A percentile compares a stretch with the other conserved stretches of the same genome.
Evolutionary conservation across 2,329 filamentous ascomycete species (phyloP).

Genomic region (Lecanicillium sp.): DNA sequence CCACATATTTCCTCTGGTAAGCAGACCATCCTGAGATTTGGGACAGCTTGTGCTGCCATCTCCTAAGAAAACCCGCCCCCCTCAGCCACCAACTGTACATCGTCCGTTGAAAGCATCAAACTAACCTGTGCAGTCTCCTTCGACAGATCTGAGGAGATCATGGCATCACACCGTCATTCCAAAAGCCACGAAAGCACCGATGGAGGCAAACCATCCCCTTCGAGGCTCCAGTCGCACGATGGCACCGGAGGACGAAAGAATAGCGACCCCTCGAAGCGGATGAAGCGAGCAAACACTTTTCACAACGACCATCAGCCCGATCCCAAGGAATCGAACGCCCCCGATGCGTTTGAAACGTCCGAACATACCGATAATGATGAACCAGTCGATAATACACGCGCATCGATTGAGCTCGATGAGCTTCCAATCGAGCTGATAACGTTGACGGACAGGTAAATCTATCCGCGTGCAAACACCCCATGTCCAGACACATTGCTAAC

Average conservation of each 20-base stretch:
- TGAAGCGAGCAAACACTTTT: constrained; percentile 39
- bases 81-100: too few relatives aligned
- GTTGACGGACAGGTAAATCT: constrained; percentile 70
- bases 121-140: too few relatives aligned
- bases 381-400: constrained; percentile 35
- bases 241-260: constrained; percentile 15
- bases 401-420: constrained; percentile 71
- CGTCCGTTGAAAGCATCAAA: too few relatives aligned
- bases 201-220: constrained; percentile 1
- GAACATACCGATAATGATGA: constrained; percentile 35
- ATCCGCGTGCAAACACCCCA: neutral
- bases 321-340: constrained; percentile 19
- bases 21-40: too few relatives aligned
- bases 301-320: constrained; percentile 28
- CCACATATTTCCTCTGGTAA: too few relatives aligned
- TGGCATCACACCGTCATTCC: too few relatives aligned
- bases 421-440: constrained; percentile 90
- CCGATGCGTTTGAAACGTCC: constrained; percentile 42
- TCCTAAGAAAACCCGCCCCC: too few relatives aligned
- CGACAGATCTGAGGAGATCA: too few relatives aligned
- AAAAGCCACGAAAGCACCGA: too few relatives aligned
- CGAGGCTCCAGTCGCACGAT: constrained; percentile 3
- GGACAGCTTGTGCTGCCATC: too few relatives aligned
- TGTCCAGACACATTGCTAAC: constrained; percentile 5
- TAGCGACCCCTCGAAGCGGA: constrained; percentile 21